Evolutionary conservation across 495 filamentous ascomycete genomes (phyloP).

Genomic region (Trichocladium antarcticum): DNA sequence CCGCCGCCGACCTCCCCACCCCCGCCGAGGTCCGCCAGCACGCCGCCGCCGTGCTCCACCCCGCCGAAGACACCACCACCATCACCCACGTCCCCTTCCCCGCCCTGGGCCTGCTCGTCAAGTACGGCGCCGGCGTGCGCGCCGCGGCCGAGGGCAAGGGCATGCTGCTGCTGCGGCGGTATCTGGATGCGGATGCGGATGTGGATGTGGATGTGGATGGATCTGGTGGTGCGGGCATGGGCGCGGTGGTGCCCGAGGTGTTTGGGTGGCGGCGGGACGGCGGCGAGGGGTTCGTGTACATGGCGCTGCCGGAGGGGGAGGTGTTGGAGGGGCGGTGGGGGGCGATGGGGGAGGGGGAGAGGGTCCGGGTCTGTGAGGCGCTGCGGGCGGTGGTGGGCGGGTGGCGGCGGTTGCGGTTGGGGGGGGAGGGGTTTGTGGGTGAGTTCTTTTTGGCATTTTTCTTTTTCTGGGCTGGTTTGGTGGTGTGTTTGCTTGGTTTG

Average conservation of each 20-base stretch:
- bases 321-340: conserved; percentile 5
- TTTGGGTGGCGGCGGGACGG: conserved; percentile 17
- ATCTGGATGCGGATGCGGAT: neutral
- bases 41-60: neutral
- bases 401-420: conserved; percentile 11
- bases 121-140: conserved; percentile 4
- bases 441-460: neutral
- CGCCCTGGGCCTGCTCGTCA: conserved; percentile 5
- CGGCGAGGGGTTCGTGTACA: conserved; percentile 12
- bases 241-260: conserved; percentile 9
- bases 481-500: neutral
- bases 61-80: neutral
- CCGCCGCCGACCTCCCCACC: conserved; percentile 8
- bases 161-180: neutral
- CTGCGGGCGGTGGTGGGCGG: conserved; percentile 1
- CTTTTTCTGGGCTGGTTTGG: neutral
- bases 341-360: conserved; percentile 1
- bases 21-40: conserved; percentile 5
- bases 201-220: too few relatives aligned
- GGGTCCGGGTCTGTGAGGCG: conserved; percentile 1
- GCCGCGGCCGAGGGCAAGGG: conserved; percentile 10
- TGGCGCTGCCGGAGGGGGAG: conserved; percentile 5
- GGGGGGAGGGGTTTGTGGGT: conserved; percentile 8
- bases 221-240: too few relatives aligned
- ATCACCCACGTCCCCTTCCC: conserved; percentile 3